Evolutionary conservation across 2,329 filamentous ascomycete species (phyloP).

Genomic region (Dendrostoma leiphaemia): DNA sequence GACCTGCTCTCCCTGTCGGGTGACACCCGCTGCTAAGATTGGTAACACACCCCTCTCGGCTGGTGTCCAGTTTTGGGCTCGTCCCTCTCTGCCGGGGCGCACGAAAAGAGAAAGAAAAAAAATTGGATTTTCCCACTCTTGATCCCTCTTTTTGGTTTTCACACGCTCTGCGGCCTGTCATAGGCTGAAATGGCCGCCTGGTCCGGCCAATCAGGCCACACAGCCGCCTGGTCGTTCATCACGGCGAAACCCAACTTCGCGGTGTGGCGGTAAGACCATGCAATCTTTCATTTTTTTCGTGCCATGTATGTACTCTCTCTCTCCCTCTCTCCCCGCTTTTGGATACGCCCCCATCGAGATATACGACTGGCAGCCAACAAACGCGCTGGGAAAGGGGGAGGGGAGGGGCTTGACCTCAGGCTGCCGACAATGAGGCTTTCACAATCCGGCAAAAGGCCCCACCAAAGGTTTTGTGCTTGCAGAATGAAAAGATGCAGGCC

Average conservation of each 20-base stretch:
- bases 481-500: background rate
- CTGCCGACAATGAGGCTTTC: background rate
- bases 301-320: no score
- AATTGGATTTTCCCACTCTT: background rate
- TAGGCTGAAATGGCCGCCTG: slow-evolving; percentile 1
- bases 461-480: background rate
- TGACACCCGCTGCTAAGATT: slow-evolving; percentile 10
- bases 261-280: background rate
- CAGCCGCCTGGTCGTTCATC: background rate
- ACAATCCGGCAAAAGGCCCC: background rate
- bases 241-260: background rate
- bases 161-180: background rate
- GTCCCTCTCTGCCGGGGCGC: slow-evolving; percentile 3
- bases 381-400: no score
- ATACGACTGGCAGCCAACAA: no score
- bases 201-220: slow-evolving; percentile 7
- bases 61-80: background rate
- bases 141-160: slow-evolving; percentile 4
- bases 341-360: no score
- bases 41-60: slow-evolving; percentile 9
- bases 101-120: background rate
- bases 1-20: slow-evolving; percentile 1
- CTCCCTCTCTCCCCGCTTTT: no score
- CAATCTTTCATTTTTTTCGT: background rate
- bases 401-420: background rate